Conservation (phyloP, 2,329 filamentous ascomycete genomes). For the Huntiella bhutanensis region DNA sequence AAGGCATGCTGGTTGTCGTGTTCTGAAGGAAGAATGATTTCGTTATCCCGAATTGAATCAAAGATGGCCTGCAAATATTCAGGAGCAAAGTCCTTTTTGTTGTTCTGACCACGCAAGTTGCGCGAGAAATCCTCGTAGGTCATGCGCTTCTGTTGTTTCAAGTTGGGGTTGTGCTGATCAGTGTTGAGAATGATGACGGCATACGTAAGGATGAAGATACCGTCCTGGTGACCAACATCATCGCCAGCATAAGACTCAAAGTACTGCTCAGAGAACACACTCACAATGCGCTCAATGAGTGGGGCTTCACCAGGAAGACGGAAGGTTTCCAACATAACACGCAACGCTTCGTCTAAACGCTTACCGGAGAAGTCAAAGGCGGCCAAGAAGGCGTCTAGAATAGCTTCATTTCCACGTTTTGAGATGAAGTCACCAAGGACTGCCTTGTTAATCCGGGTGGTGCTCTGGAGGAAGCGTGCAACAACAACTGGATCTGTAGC, state of each 20-base stretch:
- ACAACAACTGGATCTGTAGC: constrained; percentile 56
- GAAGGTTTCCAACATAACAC: constrained; percentile 77
- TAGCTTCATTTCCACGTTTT: constrained; percentile 71
- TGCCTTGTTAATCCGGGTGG: constrained; percentile 74
- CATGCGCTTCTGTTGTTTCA: constrained; percentile 69
- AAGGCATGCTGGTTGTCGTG: constrained; percentile 94
- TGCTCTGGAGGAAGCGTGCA: constrained; percentile 74
- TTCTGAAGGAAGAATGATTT: constrained; percentile 93
- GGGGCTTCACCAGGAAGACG: constrained; percentile 82
- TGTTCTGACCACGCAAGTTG: constrained; percentile 83
- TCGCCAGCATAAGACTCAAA: constrained; percentile 46
- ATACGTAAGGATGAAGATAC: constrained; percentile 79
- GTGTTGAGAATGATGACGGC: constrained; percentile 97
- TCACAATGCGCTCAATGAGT: constrained; percentile 83
- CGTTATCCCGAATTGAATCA: constrained; percentile 75
- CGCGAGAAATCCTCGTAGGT: constrained; percentile 60
- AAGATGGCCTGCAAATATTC: constrained; percentile 77
- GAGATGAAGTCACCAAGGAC: constrained; percentile 82
- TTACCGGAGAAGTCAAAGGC: constrained; percentile 78
- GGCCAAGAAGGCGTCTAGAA: constrained; percentile 67
- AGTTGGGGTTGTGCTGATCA: constrained; percentile 86
- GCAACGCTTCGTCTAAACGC: constrained; percentile 74
- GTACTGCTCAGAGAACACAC: constrained; percentile 72
- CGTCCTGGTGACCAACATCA: constrained; percentile 67
- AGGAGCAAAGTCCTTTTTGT: constrained; percentile 61